phyloP scores from a whole-genome alignment of 352 stramenopile species.

The Phytophthora fragariaefolia region DNA sequence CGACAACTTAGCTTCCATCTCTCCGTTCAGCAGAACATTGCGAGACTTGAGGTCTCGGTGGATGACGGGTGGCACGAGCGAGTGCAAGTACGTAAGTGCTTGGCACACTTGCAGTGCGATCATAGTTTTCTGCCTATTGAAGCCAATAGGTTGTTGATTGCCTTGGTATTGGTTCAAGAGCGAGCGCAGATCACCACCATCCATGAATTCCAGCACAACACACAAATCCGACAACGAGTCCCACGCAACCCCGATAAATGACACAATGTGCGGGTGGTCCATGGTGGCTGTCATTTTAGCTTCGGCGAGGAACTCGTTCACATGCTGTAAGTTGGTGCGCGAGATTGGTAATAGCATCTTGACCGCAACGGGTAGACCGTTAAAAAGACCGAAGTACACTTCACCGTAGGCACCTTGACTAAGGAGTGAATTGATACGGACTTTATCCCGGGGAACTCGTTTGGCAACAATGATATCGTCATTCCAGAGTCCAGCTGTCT shows the following conservation, averaged over 20 bases:
- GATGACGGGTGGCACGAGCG: slow-evolving; percentile 12
- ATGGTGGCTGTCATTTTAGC: slow-evolving; percentile 41
- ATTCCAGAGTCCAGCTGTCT: slow-evolving; percentile 27
- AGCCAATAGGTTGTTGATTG: slow-evolving; percentile 14
- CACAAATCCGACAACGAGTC: slow-evolving; percentile 40
- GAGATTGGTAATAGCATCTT: slow-evolving; percentile 51
- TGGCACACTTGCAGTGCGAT: slow-evolving; percentile 40
- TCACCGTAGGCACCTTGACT: slow-evolving; percentile 51
- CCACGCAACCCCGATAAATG: slow-evolving; percentile 47
- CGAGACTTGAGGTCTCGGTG: slow-evolving; percentile 29
- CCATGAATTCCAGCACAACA: slow-evolving; percentile 53
- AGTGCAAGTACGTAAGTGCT: slow-evolving; percentile 27
- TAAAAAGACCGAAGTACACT: slow-evolving; percentile 48
- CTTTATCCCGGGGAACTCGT: slow-evolving; percentile 37
- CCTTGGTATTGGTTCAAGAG: slow-evolving; percentile 33
- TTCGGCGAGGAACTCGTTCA: slow-evolving; percentile 45
- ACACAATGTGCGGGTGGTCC: slow-evolving; percentile 40
- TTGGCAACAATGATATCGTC: slow-evolving; percentile 39
- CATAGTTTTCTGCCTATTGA: slow-evolving; percentile 34
- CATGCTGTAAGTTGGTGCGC: slow-evolving; percentile 36
- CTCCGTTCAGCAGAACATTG: slow-evolving; percentile 38
- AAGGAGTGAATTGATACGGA: slow-evolving; percentile 26
- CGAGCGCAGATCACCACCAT: slow-evolving; percentile 44
- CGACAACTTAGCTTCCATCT: slow-evolving; percentile 50
- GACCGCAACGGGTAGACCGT: slow-evolving; percentile 41